Base-by-base conservation (phyloP, 805 yeast genomes). In the Priceomyces castillae region DNA sequence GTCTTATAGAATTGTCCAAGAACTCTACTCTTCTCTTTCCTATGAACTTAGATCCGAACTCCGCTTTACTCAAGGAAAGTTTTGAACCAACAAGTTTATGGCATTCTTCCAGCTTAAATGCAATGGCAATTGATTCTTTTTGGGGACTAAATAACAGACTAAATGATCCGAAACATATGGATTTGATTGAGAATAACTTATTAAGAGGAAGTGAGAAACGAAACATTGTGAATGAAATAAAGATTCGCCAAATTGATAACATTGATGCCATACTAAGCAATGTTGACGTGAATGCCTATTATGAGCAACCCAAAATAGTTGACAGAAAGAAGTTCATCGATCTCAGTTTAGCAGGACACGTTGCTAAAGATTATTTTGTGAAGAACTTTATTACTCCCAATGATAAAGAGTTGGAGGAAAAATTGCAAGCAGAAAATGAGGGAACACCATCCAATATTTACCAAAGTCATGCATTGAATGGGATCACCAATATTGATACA, bases 21-120 rank as follows among this genome's bases (percentile, higher is more conserved):
- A 65, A 67, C 40, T 68, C 82, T 0, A 73, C 84, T 6, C 54
- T 87, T 17, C 69, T 77, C 35, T 57, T 87, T 9, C 92, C 95
- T 0, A 20, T 86, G 7, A 50, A 38, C 60, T 64, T 33, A 23
- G 47, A 37, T 14, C 40, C 40, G 3, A 43, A n/a, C 42, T 40
- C 56, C 9, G 15, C 36, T 5, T 43, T 35, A 30, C 35, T 42
- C 15, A 37, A 30, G 12, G 18, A 42, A n/a, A 18, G 44, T 7
- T 50, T 37, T 18, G 31, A 48, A 10, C 17, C 18, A 3, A 35
- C 36, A 3, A 50, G 51, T 23, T 39, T 41, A 37, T 61, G 68
- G 66, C 59, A 61, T 26, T 42, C 44, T 15, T 49, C 61, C 1
- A 45, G 55, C 36, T 17, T 52, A 12, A 40, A 53, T 12, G 34